A percentile compares a stretch with the other conserved stretches of the same genome.
Conservation (phyloP, 352 stramenopile species). For the Phytophthora multivora region DNA sequence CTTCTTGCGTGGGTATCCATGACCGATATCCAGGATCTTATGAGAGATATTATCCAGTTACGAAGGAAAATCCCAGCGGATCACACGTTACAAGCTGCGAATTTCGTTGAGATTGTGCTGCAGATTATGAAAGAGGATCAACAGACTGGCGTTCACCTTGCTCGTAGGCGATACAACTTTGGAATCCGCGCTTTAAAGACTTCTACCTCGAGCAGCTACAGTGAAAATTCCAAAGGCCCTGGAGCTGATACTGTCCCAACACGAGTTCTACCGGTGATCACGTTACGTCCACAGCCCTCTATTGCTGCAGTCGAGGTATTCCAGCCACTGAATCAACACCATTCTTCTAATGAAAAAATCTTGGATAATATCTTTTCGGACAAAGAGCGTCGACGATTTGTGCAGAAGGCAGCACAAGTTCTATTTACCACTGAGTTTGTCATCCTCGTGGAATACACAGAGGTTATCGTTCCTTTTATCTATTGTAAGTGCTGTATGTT, state of each 20-base stretch:
- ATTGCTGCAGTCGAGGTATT: conserved; percentile 11
- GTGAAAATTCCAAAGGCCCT: neutral
- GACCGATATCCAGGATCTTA: conserved; percentile 15
- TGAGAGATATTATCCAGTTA: conserved; percentile 5
- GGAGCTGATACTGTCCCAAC: neutral
- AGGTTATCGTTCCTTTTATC: conserved; percentile 35
- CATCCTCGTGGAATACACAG: conserved; percentile 31
- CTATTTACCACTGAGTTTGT: conserved; percentile 37
- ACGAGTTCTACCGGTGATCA: neutral
- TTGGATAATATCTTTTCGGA: conserved; percentile 3
- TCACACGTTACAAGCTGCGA: conserved; percentile 2
- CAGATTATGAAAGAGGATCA: conserved; percentile 12
- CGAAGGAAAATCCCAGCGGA: conserved; percentile 1
- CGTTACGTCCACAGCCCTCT: neutral
- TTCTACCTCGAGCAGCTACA: neutral
- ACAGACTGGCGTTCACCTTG: neutral
- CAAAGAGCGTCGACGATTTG: conserved; percentile 9
- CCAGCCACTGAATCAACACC: neutral
- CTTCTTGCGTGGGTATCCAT: conserved; percentile 31
- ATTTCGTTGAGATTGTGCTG: conserved; percentile 13
- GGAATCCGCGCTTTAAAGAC: conserved; percentile 2
- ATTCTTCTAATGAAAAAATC: neutral
- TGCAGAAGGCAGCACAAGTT: conserved; percentile 20
- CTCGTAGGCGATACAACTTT: neutral
- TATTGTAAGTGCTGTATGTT: conserved; percentile 31